These are phyloP conservation scores for Quercus tomentella DNA, from an alignment of 331 rosid species.

Conservation along the genomic window DNA sequence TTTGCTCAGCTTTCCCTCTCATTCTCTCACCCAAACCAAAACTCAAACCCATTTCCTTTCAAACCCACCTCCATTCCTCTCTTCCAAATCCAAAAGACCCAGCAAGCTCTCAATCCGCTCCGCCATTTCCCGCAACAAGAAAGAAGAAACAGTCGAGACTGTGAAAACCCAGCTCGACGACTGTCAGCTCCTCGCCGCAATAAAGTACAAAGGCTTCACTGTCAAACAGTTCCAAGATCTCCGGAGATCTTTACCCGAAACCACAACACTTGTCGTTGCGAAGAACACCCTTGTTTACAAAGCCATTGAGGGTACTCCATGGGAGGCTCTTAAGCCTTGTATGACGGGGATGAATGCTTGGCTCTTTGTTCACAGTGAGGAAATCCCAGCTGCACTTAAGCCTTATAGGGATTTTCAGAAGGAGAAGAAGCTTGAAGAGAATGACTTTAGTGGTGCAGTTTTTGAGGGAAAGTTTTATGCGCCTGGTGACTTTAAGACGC, in stretches of 20 bases:
- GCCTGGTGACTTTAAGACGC: conserved; percentile 61
- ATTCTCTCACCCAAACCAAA: background rate
- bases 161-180: conserved; percentile 67
- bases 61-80: conserved; percentile 32
- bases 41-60: conserved; percentile 32
- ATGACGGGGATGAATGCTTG: conserved; percentile 96
- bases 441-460: conserved; percentile 82
- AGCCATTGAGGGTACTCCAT: conserved; percentile 75
- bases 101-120: conserved; percentile 32
- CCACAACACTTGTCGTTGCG: conserved; percentile 69
- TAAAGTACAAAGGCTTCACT: conserved; percentile 82
- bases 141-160: conserved; percentile 73
- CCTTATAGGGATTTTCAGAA: conserved; percentile 85
- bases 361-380: conserved; percentile 88
- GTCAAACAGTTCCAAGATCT: conserved; percentile 90
- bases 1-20: conserved; percentile 32
- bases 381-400: conserved; percentile 76
- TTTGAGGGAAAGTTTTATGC: conserved; percentile 88
- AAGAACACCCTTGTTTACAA: conserved; percentile 86
- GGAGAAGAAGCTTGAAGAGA: conserved; percentile 79
- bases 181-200: conserved; percentile 78
- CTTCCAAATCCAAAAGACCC: conserved; percentile 10
- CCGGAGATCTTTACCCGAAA: conserved; percentile 61
- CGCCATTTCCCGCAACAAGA: conserved; percentile 78
- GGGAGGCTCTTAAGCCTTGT: conserved; percentile 82